Evolutionary conservation across 83 land plant species (phyloP), one percentile per base, ranked within the genome.

Genomic region (Picea mariana): DNA sequence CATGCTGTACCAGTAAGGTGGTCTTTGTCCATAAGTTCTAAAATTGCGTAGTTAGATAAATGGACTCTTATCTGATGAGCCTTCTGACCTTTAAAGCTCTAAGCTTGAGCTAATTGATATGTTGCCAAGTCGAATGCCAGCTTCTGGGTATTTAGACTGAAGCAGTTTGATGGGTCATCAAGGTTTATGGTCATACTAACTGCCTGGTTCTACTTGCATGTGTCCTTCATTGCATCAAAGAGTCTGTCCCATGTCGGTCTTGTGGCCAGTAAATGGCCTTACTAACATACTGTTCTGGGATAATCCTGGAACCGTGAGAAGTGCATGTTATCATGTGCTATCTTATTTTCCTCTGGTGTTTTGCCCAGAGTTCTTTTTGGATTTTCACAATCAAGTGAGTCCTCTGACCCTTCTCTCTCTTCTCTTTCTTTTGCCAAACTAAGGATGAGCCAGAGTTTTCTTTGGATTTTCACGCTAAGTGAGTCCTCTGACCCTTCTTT

Each of bases 21-120:
- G 77, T 47, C 77, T 72, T 72, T 75, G 77, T 75, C 77, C 77
- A 72, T 44, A 72, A 44, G 76, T 18, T 9, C 6, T 44, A 42
- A 72, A 72, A 49, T 20, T 40, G 76, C 76, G 44, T 72, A 42
- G 40, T 40, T 72, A 42, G 76, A 72, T 44, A 42, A 72, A 72
- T 72, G 76, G 76, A 72, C 76, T 72, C 8, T 40, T 47, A 40
- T 20, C 2, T 2, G 17, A 75, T 49, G 26, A 23, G 49, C 77
- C 77, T 21, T 47, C 12, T 75, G 77, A n/a, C 59, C 26, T 21
- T 75, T 47, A 75, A 9, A 42, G 77, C 77, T 75, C 59, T 21
- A 21, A 21, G 42, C 23, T 42, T 11, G 77, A 75, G 77, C 77
- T 75, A n/a, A n/a, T 21, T 75, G 49, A 18, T 71, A 34, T 47